Base-by-base conservation (phyloP, 352 stramenopile species). In the Synura sp. region DNA sequence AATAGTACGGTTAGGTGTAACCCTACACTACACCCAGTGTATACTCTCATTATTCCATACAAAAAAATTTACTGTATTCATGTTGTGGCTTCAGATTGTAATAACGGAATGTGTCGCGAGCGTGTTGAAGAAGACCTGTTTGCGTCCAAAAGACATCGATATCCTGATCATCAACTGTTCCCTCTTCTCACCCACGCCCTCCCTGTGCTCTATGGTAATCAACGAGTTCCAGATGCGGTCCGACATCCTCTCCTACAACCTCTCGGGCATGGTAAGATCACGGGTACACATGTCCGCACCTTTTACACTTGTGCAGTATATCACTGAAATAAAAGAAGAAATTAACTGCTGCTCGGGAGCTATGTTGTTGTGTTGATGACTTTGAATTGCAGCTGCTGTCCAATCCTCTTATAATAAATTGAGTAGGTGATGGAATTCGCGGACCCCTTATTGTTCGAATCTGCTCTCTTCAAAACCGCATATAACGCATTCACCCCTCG, bases 141-240 rank as follows among this genome's bases (percentile, higher is more conserved):
- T 90, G 0, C 82, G 90, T 14, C 86, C 89, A 15, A 84, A 83
- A 70, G 87, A 93, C 73, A 89, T 95, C 82, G 90, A 95, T 83
- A 84, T 93, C 42, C 83, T 95, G n/a, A 85, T 95, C 38, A 89
- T 95, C 79, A 95, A 95, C 83, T 95, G 90, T 80, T 90, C 83
- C 38, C 83, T 95, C 0, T 95, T 95, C 80, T 91, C 85, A 17
- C 90, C 90, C 1, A 95, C 90, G 5, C 90, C 90, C 9, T 90
- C 84, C 44, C 84, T 95, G 27, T 93, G 89, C 82, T 88, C 89
- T 36, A 92, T 94, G 88, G 87, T 95, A 0, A 85, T 90, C 53
- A 88, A 87, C 44, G 88, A 84, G 44, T 85, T 86, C 60, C 36
- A 73, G 19, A 78, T 87, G 82, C 80, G 83, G 33, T 80, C 79